phyloP scores from a whole-genome alignment of 495 filamentous ascomycete species.

The Penicillium bialowiezense region DNA sequence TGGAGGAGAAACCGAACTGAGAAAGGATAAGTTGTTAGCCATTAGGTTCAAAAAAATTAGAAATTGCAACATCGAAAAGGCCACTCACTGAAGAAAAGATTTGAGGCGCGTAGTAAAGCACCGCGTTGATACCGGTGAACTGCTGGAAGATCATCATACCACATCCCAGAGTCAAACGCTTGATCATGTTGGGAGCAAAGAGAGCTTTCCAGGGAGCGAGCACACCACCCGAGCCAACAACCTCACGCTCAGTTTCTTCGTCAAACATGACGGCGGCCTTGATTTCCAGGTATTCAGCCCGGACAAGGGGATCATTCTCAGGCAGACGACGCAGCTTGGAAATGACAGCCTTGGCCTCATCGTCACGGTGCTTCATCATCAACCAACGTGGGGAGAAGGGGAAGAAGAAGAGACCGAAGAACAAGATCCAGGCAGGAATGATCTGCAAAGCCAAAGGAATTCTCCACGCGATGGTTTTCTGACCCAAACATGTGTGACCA shows the following conservation, averaged over 20 bases:
- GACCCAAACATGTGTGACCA: slow-evolving; percentile 60
- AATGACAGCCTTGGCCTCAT: slow-evolving; percentile 63
- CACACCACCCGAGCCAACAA: slow-evolving; percentile 47
- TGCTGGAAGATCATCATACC: slow-evolving; percentile 53
- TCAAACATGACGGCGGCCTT: slow-evolving; percentile 54
- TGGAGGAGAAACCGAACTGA: slow-evolving; percentile 27
- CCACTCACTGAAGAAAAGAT: slow-evolving; percentile 16
- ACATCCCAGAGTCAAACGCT: slow-evolving; percentile 56
- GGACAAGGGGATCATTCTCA: slow-evolving; percentile 57
- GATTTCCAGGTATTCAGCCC: slow-evolving; percentile 67
- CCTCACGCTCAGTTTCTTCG: slow-evolving; percentile 60
- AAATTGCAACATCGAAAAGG: background rate
- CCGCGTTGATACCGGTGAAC: slow-evolving; percentile 61
- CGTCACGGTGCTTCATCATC: slow-evolving; percentile 73
- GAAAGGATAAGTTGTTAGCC: background rate
- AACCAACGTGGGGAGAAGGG: slow-evolving; percentile 77
- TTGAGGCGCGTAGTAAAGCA: slow-evolving; percentile 57
- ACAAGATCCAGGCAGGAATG: slow-evolving; percentile 63
- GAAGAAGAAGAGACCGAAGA: slow-evolving; percentile 70
- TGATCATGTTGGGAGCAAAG: slow-evolving; percentile 56
- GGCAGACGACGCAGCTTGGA: slow-evolving; percentile 64
- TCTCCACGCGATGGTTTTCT: slow-evolving; percentile 42
- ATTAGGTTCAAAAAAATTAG: too few species aligned
- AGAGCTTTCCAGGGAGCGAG: slow-evolving; percentile 57
- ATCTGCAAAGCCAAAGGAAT: slow-evolving; percentile 45